Base-by-base conservation (phyloP, 208 protist genomes). In the Phytomonas serpens region DNA sequence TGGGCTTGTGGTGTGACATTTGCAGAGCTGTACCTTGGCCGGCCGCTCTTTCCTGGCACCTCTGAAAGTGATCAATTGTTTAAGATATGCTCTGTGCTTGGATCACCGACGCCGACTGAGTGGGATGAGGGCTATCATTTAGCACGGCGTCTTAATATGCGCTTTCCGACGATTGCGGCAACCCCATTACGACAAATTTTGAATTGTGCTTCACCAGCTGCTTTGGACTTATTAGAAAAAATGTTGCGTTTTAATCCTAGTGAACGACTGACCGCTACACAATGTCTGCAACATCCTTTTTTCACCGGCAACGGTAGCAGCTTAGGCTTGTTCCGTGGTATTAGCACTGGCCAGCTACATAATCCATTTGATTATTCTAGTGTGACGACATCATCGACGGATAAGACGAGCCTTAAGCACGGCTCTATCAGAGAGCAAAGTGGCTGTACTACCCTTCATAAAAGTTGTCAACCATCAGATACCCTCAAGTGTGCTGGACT, bases 1-100 rank as follows among this genome's bases (percentile, higher is more conserved):
- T 99, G 98, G 98, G 93, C 94, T 23, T 92, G 95, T 66, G 97
- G 95, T 14, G 96, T 97, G 64, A 97, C 98, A 51, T 97, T 98
- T 63, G 98, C 94, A 16, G 98, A 99, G 83, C 84, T 99, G 9
- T 93, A 92, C 74, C 78, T 94, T 14, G 85, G 96, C 68, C 81
- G 93, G 3, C 96, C 98, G 0, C 84, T 99, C 19, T 99, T 99
- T 77, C 97, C 97, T n/a, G 97, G 97, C 33, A 89, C 84, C 7
- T 94, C 84, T 11, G 97, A 99, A 76, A 88, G 83, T 57, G 98
- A 99, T 80, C 87, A 98, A 79, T 77, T 99, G 27, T 99, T 97
- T 81, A 98, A 98, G 83, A 99, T 99, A 65, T 98, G 90, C 76
- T 92, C 90, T 3, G 93, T 99, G 16, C 83, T 98, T 10, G 98